Evolutionary conservation across 306 rosid genomes (phyloP).

Genomic region (Purshia tridentata): DNA sequence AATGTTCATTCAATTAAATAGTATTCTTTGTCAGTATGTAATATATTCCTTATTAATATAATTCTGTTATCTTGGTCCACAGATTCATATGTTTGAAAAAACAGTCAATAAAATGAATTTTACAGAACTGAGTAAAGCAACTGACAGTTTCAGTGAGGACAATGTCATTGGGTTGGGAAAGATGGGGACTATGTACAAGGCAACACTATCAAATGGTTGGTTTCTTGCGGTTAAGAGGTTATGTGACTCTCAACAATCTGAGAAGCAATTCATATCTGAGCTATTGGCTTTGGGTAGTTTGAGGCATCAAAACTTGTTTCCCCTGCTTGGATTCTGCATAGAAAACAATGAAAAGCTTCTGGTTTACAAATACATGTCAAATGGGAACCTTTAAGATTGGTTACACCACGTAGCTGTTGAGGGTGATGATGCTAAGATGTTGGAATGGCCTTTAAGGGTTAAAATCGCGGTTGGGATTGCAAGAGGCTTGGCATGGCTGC

Average conservation of each 20-base stretch:
- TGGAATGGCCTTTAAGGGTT: constrained; percentile 24
- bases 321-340: constrained; percentile 23
- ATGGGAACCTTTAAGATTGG: constrained; percentile 22
- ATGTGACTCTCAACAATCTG: not conserved
- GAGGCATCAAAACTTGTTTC: constrained; percentile 6
- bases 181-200: constrained; percentile 17
- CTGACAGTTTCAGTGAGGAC: constrained; percentile 23
- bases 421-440: not conserved
- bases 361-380: constrained; percentile 22
- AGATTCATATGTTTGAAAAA: constrained; percentile 14
- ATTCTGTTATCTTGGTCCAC: not conserved
- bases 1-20: too few relatives aligned
- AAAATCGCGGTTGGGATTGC: constrained; percentile 16
- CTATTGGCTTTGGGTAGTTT: constrained; percentile 8
- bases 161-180: constrained; percentile 32
- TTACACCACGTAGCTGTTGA: not conserved
- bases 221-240: constrained; percentile 24
- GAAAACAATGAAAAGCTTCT: constrained; percentile 16
- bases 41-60: too few relatives aligned
- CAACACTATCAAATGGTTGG: constrained; percentile 15
- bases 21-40: too few relatives aligned
- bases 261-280: constrained; percentile 16
- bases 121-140: constrained; percentile 28
- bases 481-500: constrained; percentile 25
- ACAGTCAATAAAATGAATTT: constrained; percentile 19